Base-by-base conservation (phyloP, 2,329 filamentous ascomycete species). In the Ophiosphaerella herpotricha region DNA sequence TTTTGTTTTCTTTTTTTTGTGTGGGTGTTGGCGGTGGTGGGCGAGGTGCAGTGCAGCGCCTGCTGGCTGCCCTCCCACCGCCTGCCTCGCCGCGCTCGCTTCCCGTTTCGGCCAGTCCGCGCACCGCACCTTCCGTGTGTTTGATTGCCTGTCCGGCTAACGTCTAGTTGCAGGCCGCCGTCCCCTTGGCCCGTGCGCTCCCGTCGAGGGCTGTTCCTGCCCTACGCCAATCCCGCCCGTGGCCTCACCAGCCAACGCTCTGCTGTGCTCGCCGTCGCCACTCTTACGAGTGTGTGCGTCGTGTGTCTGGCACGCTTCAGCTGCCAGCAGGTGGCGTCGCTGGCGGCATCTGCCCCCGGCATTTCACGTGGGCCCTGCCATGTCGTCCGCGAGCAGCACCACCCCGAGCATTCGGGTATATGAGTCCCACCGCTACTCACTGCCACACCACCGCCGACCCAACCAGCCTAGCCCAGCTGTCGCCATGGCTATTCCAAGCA, bases 401-500 rank as follows among this genome's bases (percentile, higher is more conserved):
- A 70, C 74, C 46, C 74, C 73, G 58, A 74, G 73, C 44, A 76
- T 76, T 48, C 72, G 64, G 55, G 67, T 76, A 70, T 71, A 75
- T 73, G 73, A 75, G 55, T 69, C 68, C 61, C 69, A 74, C 60
- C 68, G 63, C 60, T 68, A 68, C 47, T 54, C 62, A 46, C 48
- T 68, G 51, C 66, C 63, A 45, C 64, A 60, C 56, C 67, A 64
- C 47, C 67, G 58, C 55, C 68, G 68, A 46, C 64, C 69, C 50
- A 73, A 72, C 53, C 71, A 70, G 60, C 63, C 68, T 39, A 67
- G 63, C 51, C 65, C 78, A 36, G 73, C 52, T 69, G 76, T 77
- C 54, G 78, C 79, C 55, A 84, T 88, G 83, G 77, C 84, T 52
- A 87, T 89, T 67, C 84, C 83, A 42, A 78, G 81, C 65, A 77